Conservation (phyloP, 345 rosid genomes). For the Eucalyptus melliodora region DNA sequence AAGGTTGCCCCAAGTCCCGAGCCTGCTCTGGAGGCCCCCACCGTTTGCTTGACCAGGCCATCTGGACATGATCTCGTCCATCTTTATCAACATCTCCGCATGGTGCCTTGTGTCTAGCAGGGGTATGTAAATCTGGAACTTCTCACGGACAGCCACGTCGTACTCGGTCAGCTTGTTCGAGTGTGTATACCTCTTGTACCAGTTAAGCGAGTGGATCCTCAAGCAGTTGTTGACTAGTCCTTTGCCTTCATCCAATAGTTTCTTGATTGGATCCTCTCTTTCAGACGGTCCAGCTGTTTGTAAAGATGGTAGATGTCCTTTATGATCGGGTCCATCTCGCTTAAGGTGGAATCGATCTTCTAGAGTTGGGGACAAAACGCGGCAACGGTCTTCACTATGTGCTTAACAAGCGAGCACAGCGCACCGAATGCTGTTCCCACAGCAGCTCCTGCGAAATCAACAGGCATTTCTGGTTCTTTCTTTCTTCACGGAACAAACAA, state of each 20-base stretch:
- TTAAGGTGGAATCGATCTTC: background rate
- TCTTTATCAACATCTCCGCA: background rate
- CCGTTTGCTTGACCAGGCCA: background rate
- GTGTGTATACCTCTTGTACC: background rate
- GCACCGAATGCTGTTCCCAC: background rate
- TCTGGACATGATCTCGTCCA: background rate
- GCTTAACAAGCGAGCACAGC: background rate
- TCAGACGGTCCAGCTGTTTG: background rate
- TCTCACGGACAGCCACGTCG: background rate
- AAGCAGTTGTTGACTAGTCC: background rate
- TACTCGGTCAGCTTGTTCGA: background rate
- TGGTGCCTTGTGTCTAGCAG: background rate
- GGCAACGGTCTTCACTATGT: background rate
- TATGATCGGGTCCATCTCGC: background rate
- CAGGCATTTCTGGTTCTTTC: background rate
- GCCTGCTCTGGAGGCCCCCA: background rate
- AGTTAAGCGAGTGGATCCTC: background rate
- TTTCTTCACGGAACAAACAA: background rate
- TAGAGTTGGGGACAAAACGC: background rate
- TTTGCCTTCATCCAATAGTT: background rate
- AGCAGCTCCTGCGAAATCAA: background rate
- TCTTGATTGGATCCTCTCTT: background rate
- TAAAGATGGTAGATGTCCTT: background rate
- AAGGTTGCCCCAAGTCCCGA: background rate
- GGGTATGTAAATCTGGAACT: background rate